Evolutionary conservation across 2,329 filamentous ascomycete species (phyloP).

Genomic region (Whalleya microplaca): DNA sequence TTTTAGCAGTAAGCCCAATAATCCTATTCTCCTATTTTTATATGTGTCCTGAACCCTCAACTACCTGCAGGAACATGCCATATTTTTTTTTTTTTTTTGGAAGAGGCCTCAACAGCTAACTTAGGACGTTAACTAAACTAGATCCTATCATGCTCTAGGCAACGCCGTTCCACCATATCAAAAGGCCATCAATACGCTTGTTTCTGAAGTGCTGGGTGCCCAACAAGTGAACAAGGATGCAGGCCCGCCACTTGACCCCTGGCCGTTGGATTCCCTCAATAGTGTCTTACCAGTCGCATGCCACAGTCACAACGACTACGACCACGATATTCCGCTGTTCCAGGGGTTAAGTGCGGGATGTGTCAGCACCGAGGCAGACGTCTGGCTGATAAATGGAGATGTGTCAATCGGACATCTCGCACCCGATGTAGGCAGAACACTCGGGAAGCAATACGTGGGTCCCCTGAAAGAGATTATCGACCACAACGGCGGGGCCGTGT

Average conservation of each 20-base stretch:
- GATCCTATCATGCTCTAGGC: constrained; percentile 35
- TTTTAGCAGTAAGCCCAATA: too few relatives aligned
- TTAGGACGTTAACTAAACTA: too few relatives aligned
- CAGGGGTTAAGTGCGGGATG: constrained; percentile 33
- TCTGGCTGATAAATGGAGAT: constrained; percentile 28
- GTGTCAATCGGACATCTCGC: constrained; percentile 33
- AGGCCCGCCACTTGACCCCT: constrained; percentile 31
- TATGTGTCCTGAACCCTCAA: too few relatives aligned
- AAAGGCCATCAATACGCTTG: constrained; percentile 33
- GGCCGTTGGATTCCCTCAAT: constrained; percentile 32
- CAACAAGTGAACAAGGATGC: constrained; percentile 31
- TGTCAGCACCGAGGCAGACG: constrained; percentile 34
- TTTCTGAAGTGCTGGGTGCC: constrained; percentile 22
- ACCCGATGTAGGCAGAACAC: constrained; percentile 29
- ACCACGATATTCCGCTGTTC: constrained; percentile 31
- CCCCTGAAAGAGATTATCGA: constrained; percentile 33
- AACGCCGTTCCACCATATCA: constrained; percentile 30
- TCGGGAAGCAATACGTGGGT: constrained; percentile 33
- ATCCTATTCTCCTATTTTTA: too few relatives aligned
- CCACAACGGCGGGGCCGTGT: constrained; percentile 31
- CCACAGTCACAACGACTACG: constrained; percentile 38
- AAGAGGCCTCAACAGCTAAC: too few relatives aligned
- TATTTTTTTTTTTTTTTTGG: too few relatives aligned
- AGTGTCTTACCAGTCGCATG: constrained; percentile 30
- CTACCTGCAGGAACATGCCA: too few relatives aligned